phyloP scores from a whole-genome alignment of 345 rosid genomes.

The Citrus australasica region DNA sequence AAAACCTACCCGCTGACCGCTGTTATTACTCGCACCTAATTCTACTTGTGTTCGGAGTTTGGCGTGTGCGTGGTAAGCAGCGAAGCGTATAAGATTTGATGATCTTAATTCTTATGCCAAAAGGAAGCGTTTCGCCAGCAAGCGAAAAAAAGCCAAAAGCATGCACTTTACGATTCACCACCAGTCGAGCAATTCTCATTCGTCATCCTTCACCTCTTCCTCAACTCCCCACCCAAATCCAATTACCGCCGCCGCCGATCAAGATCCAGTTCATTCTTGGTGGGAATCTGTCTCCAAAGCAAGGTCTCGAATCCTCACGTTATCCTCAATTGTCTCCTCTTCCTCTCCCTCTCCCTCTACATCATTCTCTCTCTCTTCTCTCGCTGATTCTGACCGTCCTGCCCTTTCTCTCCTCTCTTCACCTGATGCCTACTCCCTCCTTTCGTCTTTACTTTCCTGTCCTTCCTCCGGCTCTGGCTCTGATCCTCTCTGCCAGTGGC shows the following conservation, averaged over 20 bases:
- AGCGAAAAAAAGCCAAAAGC: background rate
- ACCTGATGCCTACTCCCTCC: conserved; percentile 49
- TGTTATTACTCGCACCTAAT: too few relatives aligned
- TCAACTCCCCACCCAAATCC: conserved; percentile 23
- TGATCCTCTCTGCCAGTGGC: conserved; percentile 95
- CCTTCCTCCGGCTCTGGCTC: conserved; percentile 81
- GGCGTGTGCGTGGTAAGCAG: too few relatives aligned
- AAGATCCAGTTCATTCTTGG: conserved; percentile 86
- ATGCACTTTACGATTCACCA: too few relatives aligned
- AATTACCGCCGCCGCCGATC: conserved; percentile 22
- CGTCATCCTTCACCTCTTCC: conserved; percentile 39
- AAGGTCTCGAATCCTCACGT: conserved; percentile 68
- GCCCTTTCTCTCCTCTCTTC: conserved; percentile 90
- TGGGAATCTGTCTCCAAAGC: conserved; percentile 98
- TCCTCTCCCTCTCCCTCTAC: conserved; percentile 11
- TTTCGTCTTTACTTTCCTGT: conserved; percentile 45
- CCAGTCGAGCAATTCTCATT: conserved; percentile 33
- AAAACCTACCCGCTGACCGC: too few relatives aligned
- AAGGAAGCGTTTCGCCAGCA: background rate
- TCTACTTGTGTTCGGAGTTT: too few relatives aligned
- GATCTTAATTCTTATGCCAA: too few relatives aligned
- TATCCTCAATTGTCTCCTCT: conserved; percentile 56
- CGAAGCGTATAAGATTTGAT: too few relatives aligned
- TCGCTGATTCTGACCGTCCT: conserved; percentile 90
- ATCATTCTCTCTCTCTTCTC: conserved; percentile 56